phyloP scores from a whole-genome alignment of 2,329 filamentous ascomycete genomes.

The Botryotinia convoluta region DNA sequence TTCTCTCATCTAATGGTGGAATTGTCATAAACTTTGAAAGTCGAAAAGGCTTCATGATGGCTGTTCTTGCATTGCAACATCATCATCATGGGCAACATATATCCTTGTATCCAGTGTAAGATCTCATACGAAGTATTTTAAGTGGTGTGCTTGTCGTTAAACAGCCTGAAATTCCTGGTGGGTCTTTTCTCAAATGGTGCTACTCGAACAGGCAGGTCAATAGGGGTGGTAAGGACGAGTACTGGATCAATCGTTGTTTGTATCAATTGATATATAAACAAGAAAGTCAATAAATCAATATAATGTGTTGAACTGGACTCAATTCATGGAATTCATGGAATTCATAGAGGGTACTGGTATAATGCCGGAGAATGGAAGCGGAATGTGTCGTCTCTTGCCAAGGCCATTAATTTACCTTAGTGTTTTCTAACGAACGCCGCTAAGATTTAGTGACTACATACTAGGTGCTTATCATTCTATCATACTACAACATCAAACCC shows the following conservation, averaged over 20 bases:
- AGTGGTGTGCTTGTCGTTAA: conserved; percentile 2
- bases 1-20: background rate
- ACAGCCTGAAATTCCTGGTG: background rate
- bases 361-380: background rate
- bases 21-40: conserved; percentile 11
- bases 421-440: background rate
- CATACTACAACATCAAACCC: background rate
- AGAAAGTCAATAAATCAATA: background rate
- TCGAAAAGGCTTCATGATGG: conserved; percentile 16
- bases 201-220: background rate
- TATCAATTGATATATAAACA: background rate
- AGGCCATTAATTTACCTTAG: background rate
- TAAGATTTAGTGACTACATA: background rate
- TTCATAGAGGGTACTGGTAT: too few relatives aligned
- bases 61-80: conserved; percentile 5
- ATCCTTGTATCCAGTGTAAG: background rate
- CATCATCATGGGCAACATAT: conserved; percentile 3
- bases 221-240: background rate
- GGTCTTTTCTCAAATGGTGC: background rate
- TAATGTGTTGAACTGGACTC: too few relatives aligned
- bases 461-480: background rate
- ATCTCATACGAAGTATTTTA: background rate
- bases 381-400: background rate
- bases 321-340: background rate
- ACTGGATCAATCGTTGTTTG: background rate